Evolutionary conservation across 192 early-diverging fungal species (phyloP), one percentile per base, ranked within the genome.

Genomic region (Phycomyces nitens): DNA sequence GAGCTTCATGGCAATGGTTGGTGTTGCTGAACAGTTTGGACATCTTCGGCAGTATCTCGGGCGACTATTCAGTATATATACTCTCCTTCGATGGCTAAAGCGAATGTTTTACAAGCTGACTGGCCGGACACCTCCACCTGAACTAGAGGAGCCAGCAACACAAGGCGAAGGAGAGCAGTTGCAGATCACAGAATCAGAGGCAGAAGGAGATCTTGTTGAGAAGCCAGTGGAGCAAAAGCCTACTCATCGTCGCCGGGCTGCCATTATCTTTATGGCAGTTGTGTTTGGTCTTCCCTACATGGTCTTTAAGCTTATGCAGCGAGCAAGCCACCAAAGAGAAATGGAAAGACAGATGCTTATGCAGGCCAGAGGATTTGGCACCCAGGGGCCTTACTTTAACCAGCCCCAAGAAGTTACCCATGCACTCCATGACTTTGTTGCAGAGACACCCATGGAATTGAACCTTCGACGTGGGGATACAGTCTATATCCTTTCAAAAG

Each of bases 21-120:
- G 94, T 38, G 94, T 99, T n/a, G 94, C 92, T 44, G 97, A 99
- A 63, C 97, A 99, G 74, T 91, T 99, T 64, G 92, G 94, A n/a
- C 82, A 92, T 73, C 71, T 99, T 21, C 83, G 92, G 26, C 83
- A 73, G 34, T 94, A 94, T 52, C 80, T 99, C 1, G 88, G 93
- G 11, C 88, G 93, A 61, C 81, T 93, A 4, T 77, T 99, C 16
- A 89, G 90, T 16, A 77, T 92, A 2, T 84, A 94, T 64, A 86
- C 91, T 47, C 69, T 95, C 9, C 81, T 87, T 71, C 82, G 89
- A 50, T 81, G 84, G 60, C 72, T 89, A 18, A 86, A 89, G 51
- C 74, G 79, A n/a, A 55, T 89, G 22, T 70, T 87, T 34, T 87
- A 86, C 53, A 81, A 83, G 29, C 40, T 88, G 12, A 82, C 82